Percentiles rank a stretch among this genome's conserved stretches.
Conservation (phyloP, 2,329 filamentous ascomycete species). For the Didymella pinodella region DNA sequence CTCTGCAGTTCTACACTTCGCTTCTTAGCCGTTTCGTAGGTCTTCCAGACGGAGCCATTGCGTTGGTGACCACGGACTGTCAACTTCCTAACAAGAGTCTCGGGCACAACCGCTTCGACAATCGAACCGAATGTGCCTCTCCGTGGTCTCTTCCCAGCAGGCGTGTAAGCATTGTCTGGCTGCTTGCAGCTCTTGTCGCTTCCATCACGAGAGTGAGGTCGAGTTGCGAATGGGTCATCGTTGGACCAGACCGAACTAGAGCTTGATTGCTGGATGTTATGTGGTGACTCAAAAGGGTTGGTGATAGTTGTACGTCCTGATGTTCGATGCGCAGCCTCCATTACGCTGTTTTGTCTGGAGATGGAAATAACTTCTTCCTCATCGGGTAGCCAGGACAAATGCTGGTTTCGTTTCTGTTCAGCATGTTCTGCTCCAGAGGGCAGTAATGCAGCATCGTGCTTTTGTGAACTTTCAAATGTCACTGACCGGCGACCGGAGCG, state of each 20-base stretch:
- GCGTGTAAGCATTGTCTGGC: conserved; percentile 19
- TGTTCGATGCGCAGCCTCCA: conserved; percentile 12
- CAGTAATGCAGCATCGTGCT: neutral
- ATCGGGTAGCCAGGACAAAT: conserved; percentile 13
- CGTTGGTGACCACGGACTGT: conserved; percentile 26
- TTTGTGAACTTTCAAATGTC: conserved; percentile 1
- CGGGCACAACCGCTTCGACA: conserved; percentile 29
- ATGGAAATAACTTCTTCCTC: conserved; percentile 14
- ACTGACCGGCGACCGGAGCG: conserved; percentile 15
- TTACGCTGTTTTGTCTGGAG: conserved; percentile 15
- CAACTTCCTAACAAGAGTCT: conserved; percentile 26
- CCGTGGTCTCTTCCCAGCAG: conserved; percentile 10
- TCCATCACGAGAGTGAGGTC: conserved; percentile 11
- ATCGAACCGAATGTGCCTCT: conserved; percentile 29
- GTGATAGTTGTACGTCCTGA: conserved; percentile 16
- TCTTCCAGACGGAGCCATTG: conserved; percentile 28
- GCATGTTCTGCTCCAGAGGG: neutral
- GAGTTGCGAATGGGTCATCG: conserved; percentile 25
- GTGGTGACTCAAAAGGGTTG: conserved; percentile 7
- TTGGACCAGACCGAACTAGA: conserved; percentile 22
- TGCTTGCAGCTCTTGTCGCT: conserved; percentile 20
- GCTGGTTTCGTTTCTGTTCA: neutral
- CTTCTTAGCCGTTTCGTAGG: conserved; percentile 37
- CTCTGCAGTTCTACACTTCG: conserved; percentile 37
- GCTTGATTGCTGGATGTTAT: conserved; percentile 2